Base-by-base conservation (phyloP, 2,329 filamentous ascomycete species). In the Didymella pomorum region DNA sequence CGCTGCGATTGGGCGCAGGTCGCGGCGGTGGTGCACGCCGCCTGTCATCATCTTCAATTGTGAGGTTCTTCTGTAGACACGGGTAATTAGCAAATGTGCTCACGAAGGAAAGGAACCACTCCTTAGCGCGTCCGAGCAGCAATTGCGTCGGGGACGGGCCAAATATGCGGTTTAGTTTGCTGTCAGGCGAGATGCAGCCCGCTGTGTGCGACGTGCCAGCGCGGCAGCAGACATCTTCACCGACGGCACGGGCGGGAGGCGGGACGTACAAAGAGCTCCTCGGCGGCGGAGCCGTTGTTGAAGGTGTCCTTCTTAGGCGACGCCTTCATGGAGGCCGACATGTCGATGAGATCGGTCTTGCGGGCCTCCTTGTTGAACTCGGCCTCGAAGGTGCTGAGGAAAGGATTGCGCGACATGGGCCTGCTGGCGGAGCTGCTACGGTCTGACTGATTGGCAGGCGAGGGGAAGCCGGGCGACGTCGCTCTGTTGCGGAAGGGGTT, bases 401-500 rank as follows among this genome's bases (percentile, higher is more conserved):
- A 93, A 33, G 90, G 90, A 69, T 93, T 93, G 75, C 86, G 86
- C 68, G 89, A 92, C 58, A 87, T 78, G 55, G 88, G 88, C 71
- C 88, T 84, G 76, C 87, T 85, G 77, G 86, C 85, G 84, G 87
- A 64, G 51, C 64, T 69, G 50, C 62, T 64, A 60, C 66, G 68
- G 57, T 67, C 53, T 33, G 71, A 73, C 56, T 71, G 71, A 64
- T 77, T 60, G 52, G 73, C 64, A 31, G 75, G 74, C 31, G 74
- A 76, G 51, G 71, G 67, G 56, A 72, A 58, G 44, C 64, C 71
- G 58, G 80, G 88, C 63, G 89, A 91, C 35, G 82, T 81, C 64
- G 88, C 86, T 71, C 89, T 87, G 77, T 91, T 91, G 80, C 90
- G 88, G 74, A 86, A 93, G 62, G 90, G 90, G 75, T 93, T 93